Percentiles rank a stretch among this genome's conserved stretches.
Conservation (phyloP, 2,329 filamentous ascomycete species). For the Microcera coccophila region DNA sequence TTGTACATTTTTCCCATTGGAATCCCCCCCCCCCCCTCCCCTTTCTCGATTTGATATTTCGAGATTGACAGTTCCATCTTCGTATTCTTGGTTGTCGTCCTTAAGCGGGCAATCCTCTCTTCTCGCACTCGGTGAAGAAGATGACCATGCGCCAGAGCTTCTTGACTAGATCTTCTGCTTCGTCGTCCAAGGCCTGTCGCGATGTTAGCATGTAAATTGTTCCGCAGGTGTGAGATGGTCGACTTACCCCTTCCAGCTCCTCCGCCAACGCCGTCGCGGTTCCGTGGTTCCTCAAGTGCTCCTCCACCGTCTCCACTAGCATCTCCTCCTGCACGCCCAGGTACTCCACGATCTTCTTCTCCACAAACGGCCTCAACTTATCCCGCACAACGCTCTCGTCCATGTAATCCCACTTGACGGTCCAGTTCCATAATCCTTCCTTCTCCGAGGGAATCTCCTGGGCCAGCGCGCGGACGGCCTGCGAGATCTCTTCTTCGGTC, state of each 20-base stretch:
- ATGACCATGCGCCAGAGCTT: conserved; percentile 99
- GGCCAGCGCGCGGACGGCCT: conserved; percentile 76
- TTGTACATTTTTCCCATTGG: too few relatives aligned
- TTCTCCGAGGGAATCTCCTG: conserved; percentile 86
- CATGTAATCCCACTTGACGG: conserved; percentile 87
- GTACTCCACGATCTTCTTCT: conserved; percentile 97
- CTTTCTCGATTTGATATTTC: too few relatives aligned
- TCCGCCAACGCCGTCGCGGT: conserved; percentile 77
- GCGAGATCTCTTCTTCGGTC: conserved; percentile 81
- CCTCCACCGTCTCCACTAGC: conserved; percentile 87
- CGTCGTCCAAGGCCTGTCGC: conserved; percentile 78
- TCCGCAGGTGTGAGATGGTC: conserved; percentile 3
- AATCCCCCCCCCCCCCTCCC: neutral
- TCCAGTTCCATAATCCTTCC: conserved; percentile 85
- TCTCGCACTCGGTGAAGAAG: conserved; percentile 94
- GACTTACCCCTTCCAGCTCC: conserved; percentile 74
- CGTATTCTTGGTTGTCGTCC: neutral
- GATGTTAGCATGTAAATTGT: conserved; percentile 12
- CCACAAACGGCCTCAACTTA: conserved; percentile 88
- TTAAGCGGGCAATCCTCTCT: conserved; percentile 73
- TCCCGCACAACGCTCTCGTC: conserved; percentile 76
- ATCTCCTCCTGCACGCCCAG: conserved; percentile 95
- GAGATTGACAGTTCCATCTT: too few relatives aligned
- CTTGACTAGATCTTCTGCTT: conserved; percentile 88
- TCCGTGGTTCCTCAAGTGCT: conserved; percentile 73